Evolutionary conservation across 306 rosid species (phyloP).

Genomic region (Nissolia schottii): DNA sequence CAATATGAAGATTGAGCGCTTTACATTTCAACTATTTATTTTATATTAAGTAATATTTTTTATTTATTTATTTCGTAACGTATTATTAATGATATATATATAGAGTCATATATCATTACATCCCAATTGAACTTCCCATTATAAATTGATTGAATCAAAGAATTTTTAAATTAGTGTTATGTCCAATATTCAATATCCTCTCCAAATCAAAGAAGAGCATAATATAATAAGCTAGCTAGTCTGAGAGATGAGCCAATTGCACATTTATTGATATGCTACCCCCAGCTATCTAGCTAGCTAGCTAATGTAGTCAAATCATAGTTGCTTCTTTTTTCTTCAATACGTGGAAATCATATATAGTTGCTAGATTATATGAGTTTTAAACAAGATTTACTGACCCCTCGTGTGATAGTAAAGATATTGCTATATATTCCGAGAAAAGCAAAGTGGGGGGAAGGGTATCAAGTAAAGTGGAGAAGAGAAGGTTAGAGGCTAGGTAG

Average conservation of each 20-base stretch:
- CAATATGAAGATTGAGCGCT: too few relatives aligned
- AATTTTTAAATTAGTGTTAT: too few relatives aligned
- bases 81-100: too few relatives aligned
- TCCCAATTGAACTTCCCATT: too few relatives aligned
- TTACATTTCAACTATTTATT: too few relatives aligned
- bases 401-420: constrained; percentile 50
- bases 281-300: background rate
- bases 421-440: constrained; percentile 7
- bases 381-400: constrained; percentile 38
- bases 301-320: background rate
- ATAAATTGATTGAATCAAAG: too few relatives aligned
- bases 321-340: too few relatives aligned
- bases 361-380: constrained; percentile 9
- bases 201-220: constrained; percentile 12
- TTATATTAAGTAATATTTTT: too few relatives aligned
- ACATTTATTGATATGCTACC: constrained; percentile 11
- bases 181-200: too few relatives aligned
- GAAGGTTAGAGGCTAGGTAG: constrained; percentile 21
- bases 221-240: constrained; percentile 13
- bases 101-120: too few relatives aligned
- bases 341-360: too few relatives aligned
- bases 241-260: constrained; percentile 2
- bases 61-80: too few relatives aligned
- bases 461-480: constrained; percentile 41
- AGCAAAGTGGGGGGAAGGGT: constrained; percentile 36